phyloP scores from a whole-genome alignment of 495 filamentous ascomycete species.

The Halenospora varia region DNA sequence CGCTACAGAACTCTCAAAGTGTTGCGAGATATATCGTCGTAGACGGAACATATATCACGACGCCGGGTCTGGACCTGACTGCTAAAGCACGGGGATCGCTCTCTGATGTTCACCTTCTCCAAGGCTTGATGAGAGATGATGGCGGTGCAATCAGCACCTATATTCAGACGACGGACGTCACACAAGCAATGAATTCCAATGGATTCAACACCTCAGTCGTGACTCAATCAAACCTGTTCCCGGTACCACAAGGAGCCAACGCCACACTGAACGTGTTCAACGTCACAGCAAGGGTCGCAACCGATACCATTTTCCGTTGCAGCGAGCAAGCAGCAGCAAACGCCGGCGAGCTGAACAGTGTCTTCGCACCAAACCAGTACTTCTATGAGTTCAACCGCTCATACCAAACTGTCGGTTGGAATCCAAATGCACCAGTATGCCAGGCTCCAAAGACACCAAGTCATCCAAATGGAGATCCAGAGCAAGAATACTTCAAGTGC shows the following conservation, averaged over 20 bases:
- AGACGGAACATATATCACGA: conserved; percentile 40
- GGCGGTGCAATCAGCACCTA: conserved; percentile 35
- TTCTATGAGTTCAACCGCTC: conserved; percentile 43
- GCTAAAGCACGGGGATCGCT: conserved; percentile 27
- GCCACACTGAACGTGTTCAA: conserved; percentile 41
- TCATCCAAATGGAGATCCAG: conserved; percentile 33
- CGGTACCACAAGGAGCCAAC: conserved; percentile 34
- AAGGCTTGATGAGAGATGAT: conserved; percentile 38
- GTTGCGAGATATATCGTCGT: conserved; percentile 35
- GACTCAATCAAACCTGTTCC: conserved; percentile 37
- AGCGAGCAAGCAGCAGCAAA: conserved; percentile 42
- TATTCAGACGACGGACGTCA: conserved; percentile 31
- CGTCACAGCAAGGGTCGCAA: conserved; percentile 38
- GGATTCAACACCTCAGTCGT: conserved; percentile 35
- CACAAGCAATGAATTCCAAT: conserved; percentile 24
- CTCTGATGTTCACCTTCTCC: conserved; percentile 37
- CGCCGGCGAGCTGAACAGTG: conserved; percentile 28
- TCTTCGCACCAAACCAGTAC: conserved; percentile 33
- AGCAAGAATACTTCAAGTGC: conserved; percentile 38
- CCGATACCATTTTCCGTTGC: conserved; percentile 42
- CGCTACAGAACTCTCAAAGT: conserved; percentile 22
- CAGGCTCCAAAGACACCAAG: conserved; percentile 26
- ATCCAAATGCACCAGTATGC: conserved; percentile 40
- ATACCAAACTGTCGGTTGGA: conserved; percentile 42
- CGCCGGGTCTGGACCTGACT: conserved; percentile 31